phyloP scores from a whole-genome alignment of 768 basidiomycete species.

The Chalciporus piperatus region DNA sequence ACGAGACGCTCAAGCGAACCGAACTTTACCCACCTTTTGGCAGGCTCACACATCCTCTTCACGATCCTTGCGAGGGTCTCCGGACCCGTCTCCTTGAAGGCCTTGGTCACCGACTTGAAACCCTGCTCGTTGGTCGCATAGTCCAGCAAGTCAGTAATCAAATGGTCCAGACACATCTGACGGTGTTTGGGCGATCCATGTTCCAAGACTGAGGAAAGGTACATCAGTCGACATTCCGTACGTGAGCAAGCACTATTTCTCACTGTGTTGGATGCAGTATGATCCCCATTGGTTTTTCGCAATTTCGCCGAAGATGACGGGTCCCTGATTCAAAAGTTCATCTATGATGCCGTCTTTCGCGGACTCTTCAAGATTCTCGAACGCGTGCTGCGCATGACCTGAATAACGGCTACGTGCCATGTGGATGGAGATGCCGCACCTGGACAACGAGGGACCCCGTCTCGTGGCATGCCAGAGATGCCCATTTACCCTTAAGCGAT shows the following conservation, averaged over 20 bases:
- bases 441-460: constrained; percentile 87
- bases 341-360: constrained; percentile 85
- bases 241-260: constrained; percentile 26
- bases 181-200: constrained; percentile 78
- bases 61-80: constrained; percentile 74
- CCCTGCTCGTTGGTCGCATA: constrained; percentile 84
- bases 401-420: constrained; percentile 2
- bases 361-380: constrained; percentile 79
- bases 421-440: constrained; percentile 37
- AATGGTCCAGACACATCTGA: constrained; percentile 72
- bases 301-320: constrained; percentile 66
- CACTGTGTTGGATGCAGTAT: constrained; percentile 84
- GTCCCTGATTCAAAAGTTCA: constrained; percentile 74
- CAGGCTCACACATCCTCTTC: constrained; percentile 81
- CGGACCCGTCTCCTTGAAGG: constrained; percentile 79
- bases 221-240: constrained; percentile 4
- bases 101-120: constrained; percentile 84
- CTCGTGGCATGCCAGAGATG: constrained; percentile 84
- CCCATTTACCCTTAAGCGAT: constrained; percentile 86
- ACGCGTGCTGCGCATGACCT: constrained; percentile 57
- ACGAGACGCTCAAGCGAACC: not conserved
- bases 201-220: constrained; percentile 59
- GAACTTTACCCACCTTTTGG: constrained; percentile 56
- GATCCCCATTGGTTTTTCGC: constrained; percentile 89
- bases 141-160: constrained; percentile 72